Evolutionary conservation across 2,329 filamentous ascomycete genomes (phyloP).

Genomic region (Polytolypa hystricis): DNA sequence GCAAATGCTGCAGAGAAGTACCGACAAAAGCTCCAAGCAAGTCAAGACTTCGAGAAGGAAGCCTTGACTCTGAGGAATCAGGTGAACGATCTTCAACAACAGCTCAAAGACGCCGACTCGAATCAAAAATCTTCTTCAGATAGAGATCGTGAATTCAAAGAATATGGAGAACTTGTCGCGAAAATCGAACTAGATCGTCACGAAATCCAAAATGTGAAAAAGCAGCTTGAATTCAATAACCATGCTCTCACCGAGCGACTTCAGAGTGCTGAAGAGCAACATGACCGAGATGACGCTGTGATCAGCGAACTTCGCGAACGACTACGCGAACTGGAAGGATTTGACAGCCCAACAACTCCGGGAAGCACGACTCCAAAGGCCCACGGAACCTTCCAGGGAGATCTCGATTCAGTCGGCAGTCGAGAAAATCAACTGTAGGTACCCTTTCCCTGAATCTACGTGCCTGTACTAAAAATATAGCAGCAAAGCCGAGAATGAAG

Average conservation of each 20-base stretch:
- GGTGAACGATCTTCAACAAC: slow-evolving; percentile 36
- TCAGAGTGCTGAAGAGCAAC: slow-evolving; percentile 33
- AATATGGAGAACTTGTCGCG: slow-evolving; percentile 35
- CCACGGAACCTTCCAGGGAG: slow-evolving; percentile 30
- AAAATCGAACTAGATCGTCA: slow-evolving; percentile 38
- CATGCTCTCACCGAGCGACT: slow-evolving; percentile 35
- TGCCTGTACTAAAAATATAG: background rate
- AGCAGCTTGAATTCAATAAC: slow-evolving; percentile 39
- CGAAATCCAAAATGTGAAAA: slow-evolving; percentile 38
- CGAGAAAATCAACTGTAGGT: slow-evolving; percentile 30
- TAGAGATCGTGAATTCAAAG: slow-evolving; percentile 31
- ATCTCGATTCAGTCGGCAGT: slow-evolving; percentile 31
- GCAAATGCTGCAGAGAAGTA: slow-evolving; percentile 41
- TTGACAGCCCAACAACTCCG: slow-evolving; percentile 29
- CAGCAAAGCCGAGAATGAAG: slow-evolving; percentile 32
- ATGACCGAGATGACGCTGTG: slow-evolving; percentile 29
- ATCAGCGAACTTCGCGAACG: slow-evolving; percentile 33
- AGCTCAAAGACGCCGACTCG: slow-evolving; percentile 35
- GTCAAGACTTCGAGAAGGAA: slow-evolving; percentile 39
- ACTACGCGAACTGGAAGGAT: slow-evolving; percentile 32
- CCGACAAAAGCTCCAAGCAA: slow-evolving; percentile 38
- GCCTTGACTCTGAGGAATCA: slow-evolving; percentile 36
- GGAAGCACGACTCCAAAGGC: slow-evolving; percentile 28
- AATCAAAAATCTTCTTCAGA: slow-evolving; percentile 30
- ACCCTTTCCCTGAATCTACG: background rate